Conservation (phyloP, 202 grass and related monocot species). For the Panicum virgatum region DNA sequence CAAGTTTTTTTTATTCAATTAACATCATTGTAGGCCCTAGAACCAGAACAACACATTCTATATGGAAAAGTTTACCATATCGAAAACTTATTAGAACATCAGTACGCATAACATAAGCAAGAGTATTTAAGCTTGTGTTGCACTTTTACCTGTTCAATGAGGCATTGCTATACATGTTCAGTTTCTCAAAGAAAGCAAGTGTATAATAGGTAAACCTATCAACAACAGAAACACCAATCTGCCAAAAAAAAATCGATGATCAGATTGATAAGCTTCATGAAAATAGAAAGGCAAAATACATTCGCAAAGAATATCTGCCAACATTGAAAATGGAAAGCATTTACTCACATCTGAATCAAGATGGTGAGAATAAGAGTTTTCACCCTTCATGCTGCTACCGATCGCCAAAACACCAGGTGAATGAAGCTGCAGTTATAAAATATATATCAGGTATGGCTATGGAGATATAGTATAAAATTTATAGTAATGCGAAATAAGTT, state of each 20-base stretch:
- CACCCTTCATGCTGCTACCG: constrained; percentile 97
- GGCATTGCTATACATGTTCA: constrained; percentile 99
- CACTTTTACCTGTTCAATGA: constrained; percentile 79
- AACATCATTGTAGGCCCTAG: background rate
- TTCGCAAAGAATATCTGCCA: constrained; percentile 14
- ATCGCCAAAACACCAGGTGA: constrained; percentile 93
- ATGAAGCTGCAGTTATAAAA: constrained; percentile 66
- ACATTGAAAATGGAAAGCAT: constrained; percentile 27
- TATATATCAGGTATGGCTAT: constrained; percentile 22
- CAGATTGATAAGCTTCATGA: constrained; percentile 28
- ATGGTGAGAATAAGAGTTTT: constrained; percentile 99
- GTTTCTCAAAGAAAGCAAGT: constrained; percentile 96
- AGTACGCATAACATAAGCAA: constrained; percentile 9
- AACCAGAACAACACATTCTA: background rate
- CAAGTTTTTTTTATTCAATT: background rate
- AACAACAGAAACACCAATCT: constrained; percentile 99
- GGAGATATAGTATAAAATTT: constrained; percentile 20
- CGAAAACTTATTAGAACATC: background rate
- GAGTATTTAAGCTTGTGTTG: background rate
- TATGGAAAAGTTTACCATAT: background rate
- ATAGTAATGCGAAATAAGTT: background rate
- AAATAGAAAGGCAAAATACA: constrained; percentile 15
- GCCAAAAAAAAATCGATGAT: constrained; percentile 45
- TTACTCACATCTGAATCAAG: constrained; percentile 94
- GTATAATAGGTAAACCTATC: constrained; percentile 99